Conservation (phyloP, 208 protist genomes). For the Wallacemonas sp. region DNA sequence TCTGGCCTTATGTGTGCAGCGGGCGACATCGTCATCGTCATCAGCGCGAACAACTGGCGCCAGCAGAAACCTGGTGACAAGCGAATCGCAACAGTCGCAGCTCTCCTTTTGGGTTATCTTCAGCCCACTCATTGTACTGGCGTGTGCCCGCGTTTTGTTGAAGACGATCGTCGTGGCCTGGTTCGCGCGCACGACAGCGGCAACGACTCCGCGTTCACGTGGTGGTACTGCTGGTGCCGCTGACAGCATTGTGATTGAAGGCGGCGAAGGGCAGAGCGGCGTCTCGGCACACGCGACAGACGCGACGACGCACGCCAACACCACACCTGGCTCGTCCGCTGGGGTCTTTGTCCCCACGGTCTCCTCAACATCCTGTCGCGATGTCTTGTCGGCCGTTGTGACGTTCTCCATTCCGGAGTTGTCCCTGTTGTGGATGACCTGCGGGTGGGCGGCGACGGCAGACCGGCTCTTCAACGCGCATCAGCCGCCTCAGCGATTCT, state of each 20-base stretch:
- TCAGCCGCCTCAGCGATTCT: conserved; percentile 7
- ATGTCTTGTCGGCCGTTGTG: neutral
- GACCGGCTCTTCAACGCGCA: conserved; percentile 12
- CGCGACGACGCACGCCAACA: neutral
- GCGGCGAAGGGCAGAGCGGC: no score
- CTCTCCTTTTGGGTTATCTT: conserved; percentile 63
- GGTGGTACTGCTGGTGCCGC: neutral
- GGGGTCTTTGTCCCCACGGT: neutral
- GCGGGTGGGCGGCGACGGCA: conserved; percentile 9
- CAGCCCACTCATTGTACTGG: conserved; percentile 45
- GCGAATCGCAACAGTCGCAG: no score
- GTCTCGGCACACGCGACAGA: no score
- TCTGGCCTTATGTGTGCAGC: conserved; percentile 31
- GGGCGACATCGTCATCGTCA: conserved; percentile 20
- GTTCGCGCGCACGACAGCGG: conserved; percentile 12
- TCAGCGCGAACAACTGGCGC: no score
- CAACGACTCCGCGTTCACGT: conserved; percentile 10
- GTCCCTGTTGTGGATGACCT: conserved; percentile 9
- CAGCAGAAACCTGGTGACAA: no score
- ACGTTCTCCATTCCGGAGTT: conserved; percentile 6
- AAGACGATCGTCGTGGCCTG: conserved; percentile 48
- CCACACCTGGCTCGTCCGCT: neutral
- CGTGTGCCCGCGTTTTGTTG: conserved; percentile 31
- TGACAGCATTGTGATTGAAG: conserved; percentile 1
- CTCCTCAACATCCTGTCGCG: neutral